These are phyloP conservation scores for Vaccinium macrocarpon DNA, from an alignment of 148 eudicot species.

Conservation along the genomic window DNA sequence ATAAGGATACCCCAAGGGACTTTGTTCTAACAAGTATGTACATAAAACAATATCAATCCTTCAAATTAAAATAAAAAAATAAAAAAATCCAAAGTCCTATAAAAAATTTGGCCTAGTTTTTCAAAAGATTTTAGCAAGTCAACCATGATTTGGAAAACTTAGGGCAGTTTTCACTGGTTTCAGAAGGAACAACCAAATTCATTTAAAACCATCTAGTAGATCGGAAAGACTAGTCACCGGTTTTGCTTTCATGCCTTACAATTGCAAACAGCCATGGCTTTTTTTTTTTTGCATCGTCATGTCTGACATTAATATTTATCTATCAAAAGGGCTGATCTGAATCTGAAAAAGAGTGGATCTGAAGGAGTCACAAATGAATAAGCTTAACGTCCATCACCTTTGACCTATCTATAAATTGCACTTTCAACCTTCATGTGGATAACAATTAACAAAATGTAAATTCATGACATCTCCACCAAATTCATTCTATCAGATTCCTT, in stretches of 20 bases:
- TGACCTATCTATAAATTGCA: neutral
- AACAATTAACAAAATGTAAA: neutral
- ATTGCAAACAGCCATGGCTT: neutral
- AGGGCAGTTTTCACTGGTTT: neutral
- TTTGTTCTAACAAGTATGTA: no score
- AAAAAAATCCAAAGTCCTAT: neutral
- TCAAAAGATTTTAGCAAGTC: no score
- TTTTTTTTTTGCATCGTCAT: no score
- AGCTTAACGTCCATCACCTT: neutral
- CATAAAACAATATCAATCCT: neutral
- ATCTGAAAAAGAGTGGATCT: neutral
- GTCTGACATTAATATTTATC: neutral
- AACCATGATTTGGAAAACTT: neutral
- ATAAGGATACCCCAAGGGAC: no score
- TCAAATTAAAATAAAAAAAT: no score
- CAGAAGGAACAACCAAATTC: conserved; percentile 3
- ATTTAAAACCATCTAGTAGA: neutral
- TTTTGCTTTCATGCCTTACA: neutral
- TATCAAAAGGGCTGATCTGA: neutral
- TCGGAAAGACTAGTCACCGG: neutral
- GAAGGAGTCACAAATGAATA: neutral
- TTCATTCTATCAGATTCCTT: neutral
- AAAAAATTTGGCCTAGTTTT: no score
- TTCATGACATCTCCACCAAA: neutral
- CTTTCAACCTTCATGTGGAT: neutral